Evolutionary conservation across 1,284 basidiomycete genomes (phyloP), one percentile per base, ranked within the genome.

Genomic region (Nidula niveotomentosa): DNA sequence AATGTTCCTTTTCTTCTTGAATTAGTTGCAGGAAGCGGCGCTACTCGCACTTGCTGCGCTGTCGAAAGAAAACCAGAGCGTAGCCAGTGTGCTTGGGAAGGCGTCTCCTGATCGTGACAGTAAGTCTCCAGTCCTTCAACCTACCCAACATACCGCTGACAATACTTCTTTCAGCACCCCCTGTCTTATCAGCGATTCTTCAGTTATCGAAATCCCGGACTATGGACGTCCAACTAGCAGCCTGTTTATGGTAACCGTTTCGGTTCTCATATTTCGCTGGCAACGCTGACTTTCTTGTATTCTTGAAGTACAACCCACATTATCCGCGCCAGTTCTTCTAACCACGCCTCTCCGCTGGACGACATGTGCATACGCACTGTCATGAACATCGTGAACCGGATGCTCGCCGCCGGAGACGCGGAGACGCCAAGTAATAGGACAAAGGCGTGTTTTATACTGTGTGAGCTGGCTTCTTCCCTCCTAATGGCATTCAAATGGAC

Each of bases 371-470:
- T 79, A 1, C 73, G 81, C 51, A 80, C 81, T 0, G 76, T 90
- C 23, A 78, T 89, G 54, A 84, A 86, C 60, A 79, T 88, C 41
- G 67, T 90, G 30, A 86, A 83, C 58, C 76, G 81, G 5, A 71
- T 87, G 35, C 72, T 90, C 17, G 66, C 74, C 1, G 73, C 77
- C 1, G 59, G 73, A 1, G 60, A 69, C 2, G 59, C 57, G 1
- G 80, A 83, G 52, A 66, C 70, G 9, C 65, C 74, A 1, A 68
- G 72, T 49, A 76, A 68, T 33, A 75, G 80, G 49, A 80, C 76
- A 2, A 83, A 78, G 63, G 86, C 90, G 0, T 93, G 90, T 65
- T 90, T 88, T 62, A 79, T 87, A 6, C 69, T 94, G 90, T 92
- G 57, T 12, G 79, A 69, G 48, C 56, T 49, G 6, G 48, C 33